phyloP scores from a whole-genome alignment of 306 rosid species.

The Pterocarpus santalinus region DNA sequence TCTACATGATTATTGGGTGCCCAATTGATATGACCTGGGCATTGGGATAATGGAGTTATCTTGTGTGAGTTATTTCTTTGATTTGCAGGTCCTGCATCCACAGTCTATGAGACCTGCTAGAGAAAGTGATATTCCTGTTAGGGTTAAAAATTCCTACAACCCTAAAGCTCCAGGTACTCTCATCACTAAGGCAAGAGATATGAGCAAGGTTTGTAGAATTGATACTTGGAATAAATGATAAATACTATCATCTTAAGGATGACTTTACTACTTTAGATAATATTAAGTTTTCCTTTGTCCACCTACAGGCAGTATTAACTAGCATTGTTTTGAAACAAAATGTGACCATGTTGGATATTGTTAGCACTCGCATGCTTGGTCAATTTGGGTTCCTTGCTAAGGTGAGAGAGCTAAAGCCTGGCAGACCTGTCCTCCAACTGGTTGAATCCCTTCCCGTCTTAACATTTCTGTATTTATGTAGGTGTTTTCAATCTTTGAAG shows the following conservation, averaged over 20 bases:
- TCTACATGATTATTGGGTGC: constrained; percentile 2
- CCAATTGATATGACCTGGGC: constrained; percentile 17
- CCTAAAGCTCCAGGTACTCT: constrained; percentile 96
- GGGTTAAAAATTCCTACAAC: constrained; percentile 97
- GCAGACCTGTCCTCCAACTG: background rate
- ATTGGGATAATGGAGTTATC: constrained; percentile 20
- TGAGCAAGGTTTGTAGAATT: constrained; percentile 77
- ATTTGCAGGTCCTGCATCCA: constrained; percentile 93
- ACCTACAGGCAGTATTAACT: constrained; percentile 82
- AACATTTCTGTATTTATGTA: constrained; percentile 44
- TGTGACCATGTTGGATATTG: constrained; percentile 97
- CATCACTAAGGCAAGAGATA: constrained; percentile 85
- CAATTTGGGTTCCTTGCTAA: constrained; percentile 95
- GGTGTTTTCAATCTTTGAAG: constrained; percentile 93
- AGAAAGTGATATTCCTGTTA: constrained; percentile 95
- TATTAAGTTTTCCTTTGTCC: constrained; percentile 43
- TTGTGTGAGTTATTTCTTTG: constrained; percentile 21
- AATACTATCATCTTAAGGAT: constrained; percentile 32
- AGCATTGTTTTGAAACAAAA: constrained; percentile 93
- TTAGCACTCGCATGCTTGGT: constrained; percentile 98
- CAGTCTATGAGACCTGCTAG: constrained; percentile 99
- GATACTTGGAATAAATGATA: constrained; percentile 33
- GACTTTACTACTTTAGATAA: background rate
- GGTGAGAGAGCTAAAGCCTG: constrained; percentile 61
- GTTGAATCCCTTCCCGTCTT: constrained; percentile 35